Percentiles rank a stretch among this genome's conserved stretches.
These are phyloP conservation scores for Melampsora americana DNA, from an alignment of 1,284 basidiomycete species.

Conservation along the genomic window DNA sequence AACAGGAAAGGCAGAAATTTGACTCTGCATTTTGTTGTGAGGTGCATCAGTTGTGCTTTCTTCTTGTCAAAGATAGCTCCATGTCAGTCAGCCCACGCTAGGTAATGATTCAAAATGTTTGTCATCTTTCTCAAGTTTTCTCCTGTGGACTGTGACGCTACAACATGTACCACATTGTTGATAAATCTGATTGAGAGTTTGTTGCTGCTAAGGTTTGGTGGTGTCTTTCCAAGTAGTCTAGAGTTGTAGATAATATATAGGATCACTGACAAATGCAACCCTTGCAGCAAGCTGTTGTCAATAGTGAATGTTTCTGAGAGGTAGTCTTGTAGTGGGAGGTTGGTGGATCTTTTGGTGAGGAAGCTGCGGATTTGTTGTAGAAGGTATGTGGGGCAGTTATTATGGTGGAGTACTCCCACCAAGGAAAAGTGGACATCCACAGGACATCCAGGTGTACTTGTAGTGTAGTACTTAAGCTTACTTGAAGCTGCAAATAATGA, in stretches of 20 bases:
- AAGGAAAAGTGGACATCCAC: too few relatives aligned
- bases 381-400: not conserved
- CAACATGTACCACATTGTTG: slow-evolving; percentile 15
- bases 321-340: too few relatives aligned
- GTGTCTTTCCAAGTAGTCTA: not conserved
- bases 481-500: too few relatives aligned
- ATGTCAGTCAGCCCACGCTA: not conserved
- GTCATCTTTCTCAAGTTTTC: not conserved
- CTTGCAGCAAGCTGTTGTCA: too few relatives aligned
- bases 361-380: not conserved
- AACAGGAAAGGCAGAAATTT: not conserved
- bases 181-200: not conserved
- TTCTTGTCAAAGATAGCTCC: slow-evolving; percentile 17
- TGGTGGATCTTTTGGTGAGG: not conserved
- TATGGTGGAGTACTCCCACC: too few relatives aligned
- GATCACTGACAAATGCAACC: too few relatives aligned
- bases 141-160: not conserved
- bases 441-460: too few relatives aligned
- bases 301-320: too few relatives aligned
- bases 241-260: slow-evolving; percentile 10
- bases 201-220: not conserved
- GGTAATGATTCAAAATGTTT: not conserved
- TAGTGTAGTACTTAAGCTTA: too few relatives aligned
- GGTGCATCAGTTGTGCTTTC: not conserved
- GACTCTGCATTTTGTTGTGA: not conserved